Base-by-base conservation (phyloP, 768 basidiomycete genomes). In the Amanita exitialis region DNA sequence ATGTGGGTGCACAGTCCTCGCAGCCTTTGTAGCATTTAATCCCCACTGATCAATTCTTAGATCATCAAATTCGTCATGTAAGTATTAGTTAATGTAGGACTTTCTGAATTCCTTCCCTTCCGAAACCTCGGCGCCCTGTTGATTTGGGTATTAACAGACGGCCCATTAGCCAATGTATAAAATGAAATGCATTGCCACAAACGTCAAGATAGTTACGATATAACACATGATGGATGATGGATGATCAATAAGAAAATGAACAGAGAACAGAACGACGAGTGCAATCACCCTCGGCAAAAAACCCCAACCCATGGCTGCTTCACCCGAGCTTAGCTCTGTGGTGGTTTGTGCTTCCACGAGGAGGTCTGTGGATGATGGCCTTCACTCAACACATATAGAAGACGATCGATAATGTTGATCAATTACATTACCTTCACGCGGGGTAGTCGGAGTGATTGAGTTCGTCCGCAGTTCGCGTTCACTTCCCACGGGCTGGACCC, bases 101-200 rank as follows among this genome's bases (percentile, higher is more conserved):
- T 32, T 34, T 39, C 28, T 59, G 35, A 62, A 62, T 48, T 61
- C 61, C 27, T 59, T 55, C 3, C 52, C 54, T 39, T 60, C 61
- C 1, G 59, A 59, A 4, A 64, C 59, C 30, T 52, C 44, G 2
- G 59, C 60, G 15, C 52, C 52, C 61, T 63, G 20, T 30, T 51
- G 43, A 15, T 20, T 4, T 8, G 32, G 13, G 25, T 34, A 13
- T 15, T 6, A 28, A n/a, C n/a, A n/a, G n/a, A n/a, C n/a, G n/a
- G n/a, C n/a, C n/a, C n/a, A n/a, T n/a, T n/a, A n/a, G n/a, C n/a
- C n/a, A n/a, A n/a, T n/a, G n/a, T n/a, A n/a, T n/a, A n/a, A n/a
- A n/a, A n/a, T n/a, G n/a, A n/a, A n/a, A n/a, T n/a, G n/a, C n/a
- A n/a, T n/a, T n/a, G n/a, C n/a, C n/a, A n/a, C n/a, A 25, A 25